Evolutionary conservation across 345 rosid genomes (phyloP), one percentile per base, ranked within the genome.

Genomic region (Camelina hispida): DNA sequence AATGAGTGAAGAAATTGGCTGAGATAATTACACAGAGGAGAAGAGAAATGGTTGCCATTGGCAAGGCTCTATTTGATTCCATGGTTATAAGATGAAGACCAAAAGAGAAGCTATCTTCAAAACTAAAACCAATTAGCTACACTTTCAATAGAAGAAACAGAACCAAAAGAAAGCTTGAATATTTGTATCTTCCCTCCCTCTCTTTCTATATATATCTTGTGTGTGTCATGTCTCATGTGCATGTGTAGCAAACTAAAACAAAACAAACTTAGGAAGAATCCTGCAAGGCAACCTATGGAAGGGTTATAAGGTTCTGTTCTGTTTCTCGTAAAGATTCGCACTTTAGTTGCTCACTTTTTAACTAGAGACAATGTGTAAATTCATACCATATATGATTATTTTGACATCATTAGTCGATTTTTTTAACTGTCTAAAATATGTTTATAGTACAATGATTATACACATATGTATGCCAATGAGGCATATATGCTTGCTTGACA

Each of bases 401-500:
- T 42, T 51, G 17, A 51, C 53, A 38, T 58, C 53, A 40, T 4
- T 53, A 42, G n/a, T 22, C n/a, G n/a, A n/a, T n/a, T n/a, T n/a
- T n/a, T n/a, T n/a, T n/a, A n/a, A 23, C 34, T 1, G 6, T 16
- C 15, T 43, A 64, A 65, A 44, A 5, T 10, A 32, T 32, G 34
- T 9, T 14, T 30, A 18, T 75, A 34, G 73, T 68, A 42, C 57
- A 54, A 46, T 43, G 60, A 54, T 43, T 54, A 68, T 69, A 60
- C 72, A 74, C 34, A 55, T 20, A 55, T 37, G 54, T 46, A 48
- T 58, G 73, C 6, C 48, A 82, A 28, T 38, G 42, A 3, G 78
- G 95, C 80, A 89, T 89, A 86, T 89, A 87, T 89, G 89, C 92
- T 89, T 87, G 92, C 92, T 89, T 89, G 85, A 71, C 79, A 71